phyloP scores from a whole-genome alignment of 768 basidiomycete species.

The Phanerochaete carnosa region DNA sequence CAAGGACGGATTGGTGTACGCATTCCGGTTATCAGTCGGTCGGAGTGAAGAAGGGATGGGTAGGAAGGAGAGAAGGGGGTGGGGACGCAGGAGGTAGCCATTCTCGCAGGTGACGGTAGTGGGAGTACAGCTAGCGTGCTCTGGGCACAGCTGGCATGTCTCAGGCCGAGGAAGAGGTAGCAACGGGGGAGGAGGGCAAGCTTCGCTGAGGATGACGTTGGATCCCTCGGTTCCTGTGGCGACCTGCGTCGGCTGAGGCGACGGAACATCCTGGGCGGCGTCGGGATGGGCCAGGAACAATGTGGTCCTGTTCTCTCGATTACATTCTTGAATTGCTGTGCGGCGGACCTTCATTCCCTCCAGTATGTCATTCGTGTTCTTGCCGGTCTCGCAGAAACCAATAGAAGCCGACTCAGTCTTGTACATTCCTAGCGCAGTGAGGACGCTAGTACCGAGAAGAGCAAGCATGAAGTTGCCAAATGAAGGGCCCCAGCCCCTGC shows the following conservation, averaged over 20 bases:
- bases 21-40: constrained; percentile 23
- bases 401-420: constrained; percentile 67
- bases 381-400: constrained; percentile 73
- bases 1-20: constrained; percentile 20
- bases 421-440: constrained; percentile 39
- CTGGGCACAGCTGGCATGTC: constrained; percentile 60
- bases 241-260: constrained; percentile 9
- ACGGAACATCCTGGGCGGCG: constrained; percentile 10
- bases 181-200: constrained; percentile 54
- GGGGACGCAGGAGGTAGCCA: constrained; percentile 64
- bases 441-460: constrained; percentile 4
- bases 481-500: constrained; percentile 34
- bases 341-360: constrained; percentile 44
- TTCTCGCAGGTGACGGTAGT: constrained; percentile 59
- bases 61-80: constrained; percentile 33
- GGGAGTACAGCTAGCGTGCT: constrained; percentile 62
- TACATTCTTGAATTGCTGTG: constrained; percentile 51
- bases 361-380: constrained; percentile 53
- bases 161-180: constrained; percentile 57
- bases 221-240: neutral
- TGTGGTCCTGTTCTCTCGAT: constrained; percentile 49
- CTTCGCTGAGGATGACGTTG: constrained; percentile 27
- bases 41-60: constrained; percentile 35
- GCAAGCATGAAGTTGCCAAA: constrained; percentile 31
- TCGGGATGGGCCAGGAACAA: constrained; percentile 30